phyloP scores from a whole-genome alignment of 805 yeast genomes.

The Lachancea nothofagi region DNA sequence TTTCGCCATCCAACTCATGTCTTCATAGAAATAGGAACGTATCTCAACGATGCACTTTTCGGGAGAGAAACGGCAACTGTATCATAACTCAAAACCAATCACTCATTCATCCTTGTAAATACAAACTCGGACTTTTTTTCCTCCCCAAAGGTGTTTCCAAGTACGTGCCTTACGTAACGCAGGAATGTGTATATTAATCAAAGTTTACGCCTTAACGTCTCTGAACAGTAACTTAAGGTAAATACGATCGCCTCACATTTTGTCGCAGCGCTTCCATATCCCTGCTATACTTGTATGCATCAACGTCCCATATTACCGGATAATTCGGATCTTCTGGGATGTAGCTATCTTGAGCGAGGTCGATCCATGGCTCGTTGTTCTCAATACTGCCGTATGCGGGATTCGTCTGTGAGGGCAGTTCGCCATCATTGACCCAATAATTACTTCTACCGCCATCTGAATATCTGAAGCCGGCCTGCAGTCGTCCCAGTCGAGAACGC shows the following conservation, averaged over 20 bases:
- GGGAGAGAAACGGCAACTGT: not conserved
- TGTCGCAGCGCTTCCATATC: slow-evolving; percentile 21
- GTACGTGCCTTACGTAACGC: not conserved
- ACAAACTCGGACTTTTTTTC: not conserved
- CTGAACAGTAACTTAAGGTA: not conserved
- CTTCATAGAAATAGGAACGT: too few relatives aligned
- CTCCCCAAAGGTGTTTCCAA: not conserved
- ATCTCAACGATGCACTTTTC: too few relatives aligned
- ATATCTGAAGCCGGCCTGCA: slow-evolving; percentile 80
- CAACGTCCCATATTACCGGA: slow-evolving; percentile 30
- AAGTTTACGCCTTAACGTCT: not conserved
- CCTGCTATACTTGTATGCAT: slow-evolving; percentile 25
- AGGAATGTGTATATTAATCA: not conserved
- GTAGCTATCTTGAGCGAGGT: slow-evolving; percentile 19
- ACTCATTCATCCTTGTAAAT: not conserved
- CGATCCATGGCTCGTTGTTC: slow-evolving; percentile 25
- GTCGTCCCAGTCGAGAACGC: slow-evolving; percentile 55
- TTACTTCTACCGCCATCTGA: slow-evolving; percentile 70
- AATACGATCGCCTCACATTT: slow-evolving; percentile 3
- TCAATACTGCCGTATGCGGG: slow-evolving; percentile 9
- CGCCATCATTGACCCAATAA: slow-evolving; percentile 61
- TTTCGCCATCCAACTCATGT: too few relatives aligned
- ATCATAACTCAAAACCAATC: not conserved
- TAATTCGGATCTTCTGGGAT: slow-evolving; percentile 32
- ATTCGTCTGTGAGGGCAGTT: slow-evolving; percentile 1